These are phyloP conservation scores for Teunomyces panamensis DNA, from an alignment of 805 yeast species.

Conservation along the genomic window DNA sequence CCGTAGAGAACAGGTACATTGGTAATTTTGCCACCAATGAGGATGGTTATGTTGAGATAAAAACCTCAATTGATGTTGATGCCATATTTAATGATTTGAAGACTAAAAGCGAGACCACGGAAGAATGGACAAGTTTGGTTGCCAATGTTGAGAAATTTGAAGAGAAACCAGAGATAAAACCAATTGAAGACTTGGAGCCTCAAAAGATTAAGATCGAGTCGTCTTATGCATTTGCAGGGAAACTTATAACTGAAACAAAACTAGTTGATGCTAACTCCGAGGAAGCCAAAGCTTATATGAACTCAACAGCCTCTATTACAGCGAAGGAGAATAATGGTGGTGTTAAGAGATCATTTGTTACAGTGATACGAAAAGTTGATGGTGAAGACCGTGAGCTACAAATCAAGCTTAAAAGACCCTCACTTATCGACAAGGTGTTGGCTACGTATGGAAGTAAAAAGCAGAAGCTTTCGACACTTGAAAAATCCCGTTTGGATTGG, in stretches of 20 bases:
- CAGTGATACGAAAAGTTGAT: constrained; percentile 30
- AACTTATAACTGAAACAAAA: constrained; percentile 71
- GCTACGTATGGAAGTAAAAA: constrained; percentile 61
- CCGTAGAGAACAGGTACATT: constrained; percentile 4
- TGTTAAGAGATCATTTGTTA: constrained; percentile 25
- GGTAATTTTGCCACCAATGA: constrained; percentile 16
- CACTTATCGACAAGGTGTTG: constrained; percentile 73
- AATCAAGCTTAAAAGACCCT: constrained; percentile 67
- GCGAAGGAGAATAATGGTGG: constrained; percentile 7
- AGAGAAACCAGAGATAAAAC: constrained; percentile 5
- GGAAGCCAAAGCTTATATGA: constrained; percentile 80
- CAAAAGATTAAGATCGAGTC: constrained; percentile 70
- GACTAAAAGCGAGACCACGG: constrained; percentile 10
- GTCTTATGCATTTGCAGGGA: constrained; percentile 88
- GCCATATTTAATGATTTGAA: constrained; percentile 29
- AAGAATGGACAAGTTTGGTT: neutral
- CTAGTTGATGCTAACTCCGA: constrained; percentile 75
- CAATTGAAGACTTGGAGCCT: constrained; percentile 20
- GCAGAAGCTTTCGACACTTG: constrained; percentile 79
- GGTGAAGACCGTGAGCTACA: constrained; percentile 41
- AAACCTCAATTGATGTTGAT: constrained; percentile 27
- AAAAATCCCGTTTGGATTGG: constrained; percentile 93
- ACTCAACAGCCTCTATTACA: constrained; percentile 44
- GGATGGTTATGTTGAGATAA: constrained; percentile 11
- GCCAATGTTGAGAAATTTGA: constrained; percentile 1